Base-by-base conservation (phyloP, 306 rosid genomes). In the Clitoria ternatea region DNA sequence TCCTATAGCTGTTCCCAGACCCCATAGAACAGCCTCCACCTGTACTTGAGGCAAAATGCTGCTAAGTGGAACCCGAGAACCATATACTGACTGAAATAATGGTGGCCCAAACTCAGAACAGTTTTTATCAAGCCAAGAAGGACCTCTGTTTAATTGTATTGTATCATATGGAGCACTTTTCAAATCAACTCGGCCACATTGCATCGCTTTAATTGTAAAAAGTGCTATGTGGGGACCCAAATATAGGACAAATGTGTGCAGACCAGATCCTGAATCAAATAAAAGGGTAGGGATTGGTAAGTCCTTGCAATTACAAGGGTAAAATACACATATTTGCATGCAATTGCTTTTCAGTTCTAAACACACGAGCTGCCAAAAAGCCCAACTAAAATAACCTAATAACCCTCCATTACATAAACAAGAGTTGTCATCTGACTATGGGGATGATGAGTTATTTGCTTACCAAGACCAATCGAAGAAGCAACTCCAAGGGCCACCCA, bases 381-480 rank as follows among this genome's bases (percentile, higher is more conserved):
- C 32, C 14, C 43, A 60, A 71, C 27, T 3, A 15, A 36, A 24
- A 59, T 59, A 20, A 71, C 44, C 35, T 4, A 60, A n/a, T 37
- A 50, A 35, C 26, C 44, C 35, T 35, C 35, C 39, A 39, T 71
- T 15, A 60, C 75, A 66, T 40, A 61, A 82, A 66, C 74, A 75
- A 29, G 69, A 74, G 49, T 45, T 37, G 53, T 39, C 57, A 61
- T 66, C 32, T 32, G 47, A 33, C 52, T 70, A 52, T 40, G 29
- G 39, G 11, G 14, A 73, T 13, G 14, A 73, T 13, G 53, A 52
- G 47, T 45, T n/a, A 30, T 70, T 76, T 68, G 55, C 90, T 80
- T 86, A 95, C 99, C 99, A 64, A 95, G 91, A 74, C 99, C 99
- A 81, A 95, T 91, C 27, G 96, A 95, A 45, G 99, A 95, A 79